Conservation (phyloP, 192 early-diverging fungal species). For the Coemansia asiatica region DNA sequence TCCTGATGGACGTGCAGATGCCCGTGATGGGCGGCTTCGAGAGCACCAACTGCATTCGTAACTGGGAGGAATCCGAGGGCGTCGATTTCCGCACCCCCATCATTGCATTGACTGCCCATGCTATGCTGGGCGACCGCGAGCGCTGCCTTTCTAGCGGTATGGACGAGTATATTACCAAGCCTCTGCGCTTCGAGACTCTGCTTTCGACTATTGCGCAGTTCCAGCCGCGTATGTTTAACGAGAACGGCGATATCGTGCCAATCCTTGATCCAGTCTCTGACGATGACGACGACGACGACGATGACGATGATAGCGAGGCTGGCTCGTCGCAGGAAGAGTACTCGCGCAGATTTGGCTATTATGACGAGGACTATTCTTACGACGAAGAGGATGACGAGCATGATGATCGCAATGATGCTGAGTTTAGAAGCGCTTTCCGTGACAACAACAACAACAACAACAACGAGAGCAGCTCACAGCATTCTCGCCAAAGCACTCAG, state of each 20-base stretch:
- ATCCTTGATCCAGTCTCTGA: slow-evolving; percentile 24
- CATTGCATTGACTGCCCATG: slow-evolving; percentile 83
- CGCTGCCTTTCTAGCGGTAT: slow-evolving; percentile 80
- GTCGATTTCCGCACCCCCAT: slow-evolving; percentile 69
- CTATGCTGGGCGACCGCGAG: slow-evolving; percentile 89
- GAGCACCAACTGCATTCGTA: slow-evolving; percentile 76
- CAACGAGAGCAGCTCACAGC: neutral
- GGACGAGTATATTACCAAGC: slow-evolving; percentile 78
- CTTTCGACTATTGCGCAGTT: slow-evolving; percentile 47
- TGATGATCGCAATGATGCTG: neutral
- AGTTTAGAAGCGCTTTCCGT: neutral
- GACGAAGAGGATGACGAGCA: neutral
- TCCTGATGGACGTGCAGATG: slow-evolving; percentile 91
- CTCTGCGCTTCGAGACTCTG: slow-evolving; percentile 53
- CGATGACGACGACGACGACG: slow-evolving; percentile 7
- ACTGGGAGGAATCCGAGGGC: slow-evolving; percentile 62
- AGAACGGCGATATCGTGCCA: slow-evolving; percentile 44
- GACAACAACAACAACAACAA: neutral
- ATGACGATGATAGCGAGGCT: slow-evolving; percentile 4
- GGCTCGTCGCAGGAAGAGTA: too few relatives aligned
- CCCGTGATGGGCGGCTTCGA: slow-evolving; percentile 89
- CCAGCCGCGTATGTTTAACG: slow-evolving; percentile 51
- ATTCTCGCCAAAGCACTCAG: neutral
- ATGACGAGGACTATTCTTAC: slow-evolving; percentile 7
- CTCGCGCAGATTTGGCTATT: neutral